phyloP scores from a whole-genome alignment of 371 early-diverging fungal species.

The Paramicrosporidium saccamoebae region DNA sequence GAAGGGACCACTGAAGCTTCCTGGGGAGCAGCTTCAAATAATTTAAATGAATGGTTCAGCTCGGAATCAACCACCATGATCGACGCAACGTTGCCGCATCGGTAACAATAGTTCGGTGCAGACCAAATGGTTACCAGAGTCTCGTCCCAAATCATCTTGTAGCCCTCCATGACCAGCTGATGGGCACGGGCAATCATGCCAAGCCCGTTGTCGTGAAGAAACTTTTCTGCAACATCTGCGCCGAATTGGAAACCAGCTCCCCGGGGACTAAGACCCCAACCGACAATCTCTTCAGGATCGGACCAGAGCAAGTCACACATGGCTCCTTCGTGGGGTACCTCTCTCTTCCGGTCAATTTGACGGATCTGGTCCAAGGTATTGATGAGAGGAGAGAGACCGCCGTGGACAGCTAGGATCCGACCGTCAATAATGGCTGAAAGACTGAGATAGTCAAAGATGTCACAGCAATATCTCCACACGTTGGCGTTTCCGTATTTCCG shows the following conservation, averaged over 20 bases:
- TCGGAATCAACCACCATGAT: conserved; percentile 85
- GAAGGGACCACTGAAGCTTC: conserved; percentile 34
- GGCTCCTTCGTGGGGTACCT: conserved; percentile 94
- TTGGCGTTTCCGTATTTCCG: conserved; percentile 85
- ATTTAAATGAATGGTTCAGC: conserved; percentile 35
- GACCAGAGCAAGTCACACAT: conserved; percentile 98
- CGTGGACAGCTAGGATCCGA: conserved; percentile 86
- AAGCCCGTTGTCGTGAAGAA: conserved; percentile 54
- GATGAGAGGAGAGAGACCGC: conserved; percentile 79
- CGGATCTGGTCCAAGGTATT: conserved; percentile 85
- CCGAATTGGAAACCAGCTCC: conserved; percentile 97
- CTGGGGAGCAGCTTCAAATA: conserved; percentile 56
- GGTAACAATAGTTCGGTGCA: conserved; percentile 97
- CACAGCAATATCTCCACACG: conserved; percentile 93
- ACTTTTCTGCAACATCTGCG: conserved; percentile 51
- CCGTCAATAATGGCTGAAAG: conserved; percentile 78
- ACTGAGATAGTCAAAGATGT: conserved; percentile 86
- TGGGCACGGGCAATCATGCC: conserved; percentile 90
- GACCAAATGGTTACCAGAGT: conserved; percentile 95
- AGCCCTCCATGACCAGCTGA: conserved; percentile 97
- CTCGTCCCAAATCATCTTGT: conserved; percentile 70
- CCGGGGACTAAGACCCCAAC: conserved; percentile 89
- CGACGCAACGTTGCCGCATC: conserved; percentile 96
- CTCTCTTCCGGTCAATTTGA: conserved; percentile 84
- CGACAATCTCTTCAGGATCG: conserved; percentile 83